Percentiles rank a stretch among this genome's conserved stretches.
Evolutionary conservation across 257 asterid genomes (phyloP).

Genomic region (Rubia yunnanensis): DNA sequence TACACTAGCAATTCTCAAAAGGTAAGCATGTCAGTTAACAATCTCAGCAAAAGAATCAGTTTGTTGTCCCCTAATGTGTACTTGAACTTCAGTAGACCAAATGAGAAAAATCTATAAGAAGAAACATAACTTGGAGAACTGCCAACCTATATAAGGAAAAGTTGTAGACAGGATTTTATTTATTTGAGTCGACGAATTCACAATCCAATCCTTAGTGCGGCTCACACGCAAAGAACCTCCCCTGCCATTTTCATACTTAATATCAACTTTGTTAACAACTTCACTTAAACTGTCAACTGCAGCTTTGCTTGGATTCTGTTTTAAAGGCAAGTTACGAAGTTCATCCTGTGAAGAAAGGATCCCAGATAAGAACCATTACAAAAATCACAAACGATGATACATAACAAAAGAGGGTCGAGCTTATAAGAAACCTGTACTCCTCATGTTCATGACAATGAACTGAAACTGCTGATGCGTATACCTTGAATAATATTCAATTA

Average conservation of each 20-base stretch:
- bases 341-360: constrained; percentile 23
- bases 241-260: constrained; percentile 21
- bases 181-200: constrained; percentile 52
- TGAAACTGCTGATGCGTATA: constrained; percentile 63
- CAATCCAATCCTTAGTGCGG: constrained; percentile 70
- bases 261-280: constrained; percentile 18
- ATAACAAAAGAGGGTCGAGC: constrained; percentile 3
- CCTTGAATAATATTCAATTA: constrained; percentile 35
- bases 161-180: constrained; percentile 72
- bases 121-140: constrained; percentile 9
- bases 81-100: constrained; percentile 43
- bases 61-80: constrained; percentile 67
- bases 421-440: constrained; percentile 44
- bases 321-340: constrained; percentile 62
- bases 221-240: constrained; percentile 49
- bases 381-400: background rate
- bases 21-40: constrained; percentile 12
- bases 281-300: constrained; percentile 22
- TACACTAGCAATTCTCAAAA: constrained; percentile 12
- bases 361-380: background rate
- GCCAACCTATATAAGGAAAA: constrained; percentile 60
- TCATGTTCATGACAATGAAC: constrained; percentile 81
- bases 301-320: constrained; percentile 23
- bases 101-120: background rate
- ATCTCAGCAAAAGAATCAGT: constrained; percentile 82